These are phyloP conservation scores for Toxicodendron radicans DNA, from an alignment of 345 rosid species.

Conservation along the genomic window DNA sequence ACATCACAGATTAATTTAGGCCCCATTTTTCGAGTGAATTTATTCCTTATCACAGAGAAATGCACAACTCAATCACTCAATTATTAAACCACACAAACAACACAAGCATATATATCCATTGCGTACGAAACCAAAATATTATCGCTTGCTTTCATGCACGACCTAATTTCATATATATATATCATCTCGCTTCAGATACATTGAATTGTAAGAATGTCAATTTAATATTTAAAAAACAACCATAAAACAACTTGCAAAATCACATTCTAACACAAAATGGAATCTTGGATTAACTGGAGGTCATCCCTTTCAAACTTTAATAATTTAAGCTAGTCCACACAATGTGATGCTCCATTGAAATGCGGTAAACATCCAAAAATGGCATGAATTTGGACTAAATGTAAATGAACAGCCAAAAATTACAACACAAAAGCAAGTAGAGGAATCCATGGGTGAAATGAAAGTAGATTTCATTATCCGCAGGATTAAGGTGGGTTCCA, in stretches of 20 bases:
- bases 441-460: background rate
- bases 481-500: background rate
- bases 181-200: too few relatives aligned
- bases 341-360: background rate
- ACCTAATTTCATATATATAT: too few relatives aligned
- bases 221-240: background rate
- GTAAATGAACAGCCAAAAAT: background rate
- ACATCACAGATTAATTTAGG: background rate
- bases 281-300: background rate
- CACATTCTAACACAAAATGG: slow-evolving; percentile 2
- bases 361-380: background rate
- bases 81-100: background rate
- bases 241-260: background rate
- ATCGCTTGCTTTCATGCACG: too few relatives aligned
- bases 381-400: background rate
- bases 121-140: too few relatives aligned
- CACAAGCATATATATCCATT: background rate
- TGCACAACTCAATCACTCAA: background rate
- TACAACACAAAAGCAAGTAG: background rate
- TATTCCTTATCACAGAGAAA: background rate
- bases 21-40: background rate
- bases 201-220: too few relatives aligned
- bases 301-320: background rate
- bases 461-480: background rate
- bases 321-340: background rate